Base-by-base conservation (phyloP, 352 stramenopile genomes). In the Thalassiosira mediterranea region DNA sequence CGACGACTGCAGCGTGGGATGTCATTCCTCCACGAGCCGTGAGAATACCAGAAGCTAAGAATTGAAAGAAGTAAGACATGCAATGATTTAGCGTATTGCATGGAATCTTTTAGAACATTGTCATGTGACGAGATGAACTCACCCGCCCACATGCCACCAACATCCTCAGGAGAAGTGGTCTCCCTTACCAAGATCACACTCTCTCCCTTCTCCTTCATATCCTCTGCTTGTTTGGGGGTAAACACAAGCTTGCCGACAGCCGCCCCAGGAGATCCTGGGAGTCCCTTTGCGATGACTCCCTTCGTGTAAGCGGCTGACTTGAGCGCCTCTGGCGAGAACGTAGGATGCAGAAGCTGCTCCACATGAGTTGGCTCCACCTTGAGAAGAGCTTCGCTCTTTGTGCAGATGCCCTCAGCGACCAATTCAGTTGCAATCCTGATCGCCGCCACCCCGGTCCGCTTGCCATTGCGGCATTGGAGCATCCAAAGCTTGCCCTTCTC, bases 401-500 rank as follows among this genome's bases (percentile, higher is more conserved):
- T 88, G 51, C 84, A 86, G 19, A 93, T 81, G 37, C 88, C 87
- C 67, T 95, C 89, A 4, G 89, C 73, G 0, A 94, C 88, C 60
- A 95, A 68, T 64, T 94, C 88, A n/a, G 79, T 77, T 7, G 91
- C 91, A 68, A 94, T 93, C 25, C 81, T 80, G 0, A 95, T 80
- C 8, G 90, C 86, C 4, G 91, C 91, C 42, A 81, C 72, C n/a
- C 85, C 90, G 11, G 90, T 94, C 25, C 91, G 74, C 65, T 94
- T 94, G 21, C 81, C 91, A 42, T 81, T 90, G 17, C 91, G 71
- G 51, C 81, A 92, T 66, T 95, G 90, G 4, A 95, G 74, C 83
- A 95, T 92, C 81, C 83, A 95, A 23, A 95, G 81, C 51, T 91
- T 91, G 13, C 83, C 86, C 31, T 92, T 84, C 57, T 95, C 74